phyloP scores from a whole-genome alignment of 75 land plant species.

The Cunninghamia lanceolata region DNA sequence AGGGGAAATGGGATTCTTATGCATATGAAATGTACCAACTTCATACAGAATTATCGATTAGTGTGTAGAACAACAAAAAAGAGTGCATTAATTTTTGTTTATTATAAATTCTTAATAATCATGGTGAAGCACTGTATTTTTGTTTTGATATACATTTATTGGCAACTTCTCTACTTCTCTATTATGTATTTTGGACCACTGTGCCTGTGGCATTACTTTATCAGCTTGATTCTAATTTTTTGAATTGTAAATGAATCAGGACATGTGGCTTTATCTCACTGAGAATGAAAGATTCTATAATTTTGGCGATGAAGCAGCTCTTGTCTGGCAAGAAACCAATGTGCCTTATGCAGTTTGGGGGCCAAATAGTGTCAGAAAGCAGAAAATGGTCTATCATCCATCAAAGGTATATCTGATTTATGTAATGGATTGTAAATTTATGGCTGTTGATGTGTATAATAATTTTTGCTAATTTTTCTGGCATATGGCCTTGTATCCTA shows the following conservation, averaged over 20 bases:
- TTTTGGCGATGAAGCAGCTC: constrained; percentile 78
- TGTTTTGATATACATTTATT: neutral
- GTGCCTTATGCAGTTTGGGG: constrained; percentile 94
- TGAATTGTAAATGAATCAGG: constrained; percentile 39
- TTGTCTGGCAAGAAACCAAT: constrained; percentile 92
- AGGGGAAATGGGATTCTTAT: neutral
- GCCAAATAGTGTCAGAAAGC: constrained; percentile 59
- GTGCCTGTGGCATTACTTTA: neutral
- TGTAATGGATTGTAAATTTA: neutral
- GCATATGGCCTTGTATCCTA: neutral
- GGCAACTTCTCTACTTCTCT: neutral
- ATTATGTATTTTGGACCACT: neutral
- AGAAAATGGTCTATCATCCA: constrained; percentile 57
- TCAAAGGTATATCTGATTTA: constrained; percentile 61
- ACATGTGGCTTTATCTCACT: constrained; percentile 92
- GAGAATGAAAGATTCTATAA: constrained; percentile 65
- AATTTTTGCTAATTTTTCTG: neutral
- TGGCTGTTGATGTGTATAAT: neutral
- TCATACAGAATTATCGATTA: neutral
- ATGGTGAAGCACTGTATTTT: neutral
- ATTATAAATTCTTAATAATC: neutral
- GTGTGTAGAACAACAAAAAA: neutral
- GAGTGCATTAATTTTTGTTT: neutral
- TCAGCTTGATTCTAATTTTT: neutral
- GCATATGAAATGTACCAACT: neutral